Base-by-base conservation (phyloP, 345 rosid genomes). In the Eucalyptus erythrocorys region DNA sequence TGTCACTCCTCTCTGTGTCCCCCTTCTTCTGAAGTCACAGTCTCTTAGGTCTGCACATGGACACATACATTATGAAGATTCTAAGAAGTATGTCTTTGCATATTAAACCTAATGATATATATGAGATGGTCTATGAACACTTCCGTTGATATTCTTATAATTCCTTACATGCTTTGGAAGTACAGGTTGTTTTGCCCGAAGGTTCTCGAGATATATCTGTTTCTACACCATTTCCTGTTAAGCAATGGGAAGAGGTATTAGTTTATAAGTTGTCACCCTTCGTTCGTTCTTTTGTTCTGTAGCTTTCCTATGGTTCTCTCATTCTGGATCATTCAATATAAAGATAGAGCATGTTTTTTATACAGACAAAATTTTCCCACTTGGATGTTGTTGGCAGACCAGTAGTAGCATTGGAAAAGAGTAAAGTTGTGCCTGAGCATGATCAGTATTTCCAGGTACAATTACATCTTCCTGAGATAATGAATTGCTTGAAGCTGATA, bases 171-270 rank as follows among this genome's bases (percentile, higher is more conserved):
- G 37, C 34, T 61, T 48, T 47, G 87, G 86, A 53, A 34, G 42
- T 85, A 87, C 94, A 98, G 99, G 97, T 98, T 88, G 99, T 98
- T 90, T 92, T 98, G 94, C 99, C 99, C 0, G 99, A 98, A 92
- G 98, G 98, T 10, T 96, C 99, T 24, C 86, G 87, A 55, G 96
- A 94, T 92, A 88, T 94, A 85, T 93, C 96, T 86, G 94, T 94
- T 90, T 93, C 95, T 89, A 92, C 95, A 87, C 98, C 99, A 87
- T 98, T 98, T 90, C 92, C 94, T 32, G 94, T 95, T 80, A 92
- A 93, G 87, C 97, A 96, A 87, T 91, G 92, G 88, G 91, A 93
- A 94, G 99, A 98, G 98, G 99, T 98, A 94, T 85, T 88, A 32
- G 34, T 87, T 26, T 80, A 88, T 90, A 64, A 48, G 50, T 84